Percentiles rank a stretch among this genome's conserved stretches.
Evolutionary conservation across 495 filamentous ascomycete genomes (phyloP).

Genomic region (Rusavskia elegans): DNA sequence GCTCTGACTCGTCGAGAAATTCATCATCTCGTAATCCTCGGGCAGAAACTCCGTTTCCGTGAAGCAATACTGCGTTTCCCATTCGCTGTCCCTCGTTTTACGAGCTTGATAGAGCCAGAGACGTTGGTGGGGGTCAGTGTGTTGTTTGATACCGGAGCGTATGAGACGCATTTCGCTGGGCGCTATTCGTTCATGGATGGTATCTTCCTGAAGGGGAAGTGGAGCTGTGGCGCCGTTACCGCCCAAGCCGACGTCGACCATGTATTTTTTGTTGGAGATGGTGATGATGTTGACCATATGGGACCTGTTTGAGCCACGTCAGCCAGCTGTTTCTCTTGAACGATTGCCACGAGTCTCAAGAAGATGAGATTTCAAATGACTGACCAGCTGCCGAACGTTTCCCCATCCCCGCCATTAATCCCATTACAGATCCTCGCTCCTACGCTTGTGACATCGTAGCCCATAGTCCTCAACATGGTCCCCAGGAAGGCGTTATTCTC

Average conservation of each 20-base stretch:
- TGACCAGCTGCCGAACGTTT: constrained; percentile 28
- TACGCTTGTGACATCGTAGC: constrained; percentile 38
- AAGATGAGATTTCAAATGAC: neutral
- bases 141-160: constrained; percentile 28
- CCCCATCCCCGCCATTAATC: constrained; percentile 14
- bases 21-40: constrained; percentile 51
- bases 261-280: constrained; percentile 32
- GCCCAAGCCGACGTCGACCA: constrained; percentile 63
- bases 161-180: constrained; percentile 33
- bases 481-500: constrained; percentile 56
- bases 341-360: neutral
- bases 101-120: constrained; percentile 51
- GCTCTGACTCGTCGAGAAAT: constrained; percentile 32
- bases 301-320: constrained; percentile 24
- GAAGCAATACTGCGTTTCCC: constrained; percentile 45
- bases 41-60: constrained; percentile 43
- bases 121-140: constrained; percentile 26
- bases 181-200: constrained; percentile 26
- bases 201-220: constrained; percentile 25
- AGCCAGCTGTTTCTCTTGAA: no score
- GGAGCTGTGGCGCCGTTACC: constrained; percentile 41
- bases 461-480: constrained; percentile 43
- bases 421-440: constrained; percentile 20
- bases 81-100: constrained; percentile 25
- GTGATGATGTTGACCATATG: constrained; percentile 60